phyloP scores from a whole-genome alignment of 176 grass and related monocot genomes.

The Cenchrus americanus region DNA sequence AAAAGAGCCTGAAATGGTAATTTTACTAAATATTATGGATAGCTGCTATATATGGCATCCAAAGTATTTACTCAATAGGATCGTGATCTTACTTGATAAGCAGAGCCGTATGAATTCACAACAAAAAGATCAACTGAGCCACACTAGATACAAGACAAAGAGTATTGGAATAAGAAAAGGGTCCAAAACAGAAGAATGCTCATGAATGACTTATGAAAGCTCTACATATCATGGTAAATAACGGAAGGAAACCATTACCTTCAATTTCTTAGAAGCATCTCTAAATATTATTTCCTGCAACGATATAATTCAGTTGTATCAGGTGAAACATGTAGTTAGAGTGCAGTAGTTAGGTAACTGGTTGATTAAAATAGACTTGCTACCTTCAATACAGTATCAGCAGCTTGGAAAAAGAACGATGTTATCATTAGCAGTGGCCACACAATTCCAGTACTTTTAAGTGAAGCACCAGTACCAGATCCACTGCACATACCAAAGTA shows the following conservation, averaged over 20 bases:
- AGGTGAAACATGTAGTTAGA: constrained; percentile 41
- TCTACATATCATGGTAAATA: constrained; percentile 13
- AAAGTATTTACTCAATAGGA: constrained; percentile 15
- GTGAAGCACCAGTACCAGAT: constrained; percentile 67
- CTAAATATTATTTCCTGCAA: constrained; percentile 95
- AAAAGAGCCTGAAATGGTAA: constrained; percentile 78
- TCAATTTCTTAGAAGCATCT: constrained; percentile 88
- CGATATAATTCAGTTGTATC: constrained; percentile 47
- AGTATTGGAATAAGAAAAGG: constrained; percentile 27
- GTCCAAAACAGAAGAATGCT: background rate
- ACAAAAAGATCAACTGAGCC: constrained; percentile 97
- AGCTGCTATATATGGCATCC: constrained; percentile 21
- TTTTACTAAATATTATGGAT: constrained; percentile 31
- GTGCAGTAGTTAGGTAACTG: background rate
- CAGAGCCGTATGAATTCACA: constrained; percentile 95
- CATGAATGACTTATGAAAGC: background rate
- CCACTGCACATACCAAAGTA: constrained; percentile 67
- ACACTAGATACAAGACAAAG: constrained; percentile 61
- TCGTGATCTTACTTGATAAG: constrained; percentile 70
- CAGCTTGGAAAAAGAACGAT: constrained; percentile 96
- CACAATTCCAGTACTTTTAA: constrained; percentile 78
- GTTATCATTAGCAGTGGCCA: constrained; percentile 93
- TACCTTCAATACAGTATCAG: constrained; percentile 96
- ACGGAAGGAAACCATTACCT: constrained; percentile 59
- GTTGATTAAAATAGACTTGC: constrained; percentile 30